Base-by-base conservation (phyloP, 495 filamentous ascomycete species). In the Penicillium tannophilum region DNA sequence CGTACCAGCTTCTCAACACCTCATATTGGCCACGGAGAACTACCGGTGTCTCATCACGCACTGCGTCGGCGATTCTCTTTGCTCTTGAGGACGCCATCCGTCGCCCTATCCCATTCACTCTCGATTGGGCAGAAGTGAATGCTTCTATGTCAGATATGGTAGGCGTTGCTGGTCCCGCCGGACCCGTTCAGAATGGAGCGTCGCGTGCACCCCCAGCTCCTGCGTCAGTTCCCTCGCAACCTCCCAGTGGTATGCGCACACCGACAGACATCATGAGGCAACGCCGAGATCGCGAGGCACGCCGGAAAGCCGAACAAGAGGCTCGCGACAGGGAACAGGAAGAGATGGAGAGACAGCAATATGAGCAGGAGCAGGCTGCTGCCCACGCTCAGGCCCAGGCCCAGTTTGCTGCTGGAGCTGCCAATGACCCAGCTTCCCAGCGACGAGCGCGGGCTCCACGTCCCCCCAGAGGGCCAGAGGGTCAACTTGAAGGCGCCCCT, bases 61-160 rank as follows among this genome's bases (percentile, higher is more conserved):
- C 87, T 31, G 84, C 86, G 16, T 84, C 87, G 56, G 93, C 94
- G 17, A 92, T 98, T 68, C 88, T 91, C 60, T 97, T 87, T 81
- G 85, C 91, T 6, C 85, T 98, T 47, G 93, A 98, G 78, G 91
- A 93, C 75, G 94, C 90, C 46, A 81, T 97, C 50, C 88, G 93
- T 50, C 84, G 86, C 41, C 93, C 94, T 2, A 82, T 92, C 56
- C 81, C 85, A 11, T 94, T 98, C 75, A 92, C 92, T 4, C 82
- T 90, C 16, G 92, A 96, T 70, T 80, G 84, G 44, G 84, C 88
- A 54, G 94, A 98, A 80, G 87, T 93, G 81, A 91, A 92, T 88
- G 92, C 93, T 65, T 84, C 87, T 62, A 98, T 98, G 94, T 88
- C 94, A 63, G 90, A 96, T 74, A 78, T 96, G 66, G 78, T 84